Conservation (phyloP, 129 eudicot species). For the Pittosporum tobira region DNA sequence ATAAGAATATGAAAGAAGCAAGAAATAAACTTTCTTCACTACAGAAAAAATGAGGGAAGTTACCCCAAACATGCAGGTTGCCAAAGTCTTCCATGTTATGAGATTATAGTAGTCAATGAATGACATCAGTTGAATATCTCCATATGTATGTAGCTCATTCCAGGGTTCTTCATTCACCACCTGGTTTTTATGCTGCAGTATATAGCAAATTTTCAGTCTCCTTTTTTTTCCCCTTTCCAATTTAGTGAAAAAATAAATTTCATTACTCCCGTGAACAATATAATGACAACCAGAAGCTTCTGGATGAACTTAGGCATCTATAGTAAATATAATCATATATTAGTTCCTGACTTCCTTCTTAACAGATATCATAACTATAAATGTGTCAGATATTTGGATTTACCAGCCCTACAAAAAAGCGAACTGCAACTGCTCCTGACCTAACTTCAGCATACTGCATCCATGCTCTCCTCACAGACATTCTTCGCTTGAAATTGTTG, state of each 20-base stretch:
- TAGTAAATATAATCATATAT: not conserved
- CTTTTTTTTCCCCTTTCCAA: too few species aligned
- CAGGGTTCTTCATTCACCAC: constrained; percentile 22
- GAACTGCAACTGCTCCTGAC: constrained; percentile 21
- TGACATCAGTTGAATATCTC: constrained; percentile 27
- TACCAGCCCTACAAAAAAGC: constrained; percentile 27
- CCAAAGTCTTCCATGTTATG: constrained; percentile 19
- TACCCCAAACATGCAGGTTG: constrained; percentile 21
- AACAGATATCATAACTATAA: not conserved
- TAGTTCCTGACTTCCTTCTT: not conserved
- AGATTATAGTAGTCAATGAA: constrained; percentile 19
- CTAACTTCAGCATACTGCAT: constrained; percentile 27
- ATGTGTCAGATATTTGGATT: not conserved
- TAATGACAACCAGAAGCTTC: not conserved
- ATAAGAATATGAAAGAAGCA: not conserved
- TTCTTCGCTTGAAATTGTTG: constrained; percentile 27
- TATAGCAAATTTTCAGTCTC: not conserved
- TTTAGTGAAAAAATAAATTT: too few species aligned
- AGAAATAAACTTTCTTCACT: not conserved
- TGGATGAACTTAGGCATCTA: not conserved
- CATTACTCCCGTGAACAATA: not conserved
- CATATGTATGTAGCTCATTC: constrained; percentile 23
- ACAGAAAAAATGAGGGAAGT: not conserved
- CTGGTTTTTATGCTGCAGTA: constrained; percentile 24
- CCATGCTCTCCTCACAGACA: constrained; percentile 31